Evolutionary conservation across 2,329 filamentous ascomycete genomes (phyloP).

Genomic region (Colletotrichum sojae): DNA sequence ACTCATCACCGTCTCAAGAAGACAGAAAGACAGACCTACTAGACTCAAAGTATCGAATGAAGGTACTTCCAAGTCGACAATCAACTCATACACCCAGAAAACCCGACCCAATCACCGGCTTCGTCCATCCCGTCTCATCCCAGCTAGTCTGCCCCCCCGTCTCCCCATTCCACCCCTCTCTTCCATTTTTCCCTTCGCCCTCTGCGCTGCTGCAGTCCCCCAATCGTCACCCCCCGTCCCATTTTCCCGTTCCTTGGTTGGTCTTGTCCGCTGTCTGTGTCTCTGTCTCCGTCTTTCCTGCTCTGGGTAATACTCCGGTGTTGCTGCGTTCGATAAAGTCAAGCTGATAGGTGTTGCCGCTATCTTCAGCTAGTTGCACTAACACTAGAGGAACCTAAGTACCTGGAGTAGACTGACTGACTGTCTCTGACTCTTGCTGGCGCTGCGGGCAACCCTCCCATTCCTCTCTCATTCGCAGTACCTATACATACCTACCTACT

Average conservation of each 20-base stretch:
- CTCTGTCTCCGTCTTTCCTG: conserved; percentile 11
- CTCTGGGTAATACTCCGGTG: not conserved
- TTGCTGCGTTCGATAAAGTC: too few species aligned
- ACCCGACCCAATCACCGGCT: conserved; percentile 19
- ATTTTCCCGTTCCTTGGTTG: conserved; percentile 33
- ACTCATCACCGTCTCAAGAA: too few species aligned
- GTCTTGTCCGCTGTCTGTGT: not conserved
- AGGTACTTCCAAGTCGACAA: conserved; percentile 1
- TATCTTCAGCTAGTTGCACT: too few species aligned
- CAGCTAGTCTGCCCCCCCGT: conserved; percentile 5
- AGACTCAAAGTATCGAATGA: not conserved
- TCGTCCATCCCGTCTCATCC: conserved; percentile 33
- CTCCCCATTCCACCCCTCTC: not conserved
- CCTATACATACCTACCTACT: not conserved
- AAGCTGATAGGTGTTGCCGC: too few species aligned
- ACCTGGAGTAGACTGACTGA: not conserved
- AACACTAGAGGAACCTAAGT: too few species aligned
- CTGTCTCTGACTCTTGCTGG: not conserved
- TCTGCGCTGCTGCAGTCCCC: not conserved
- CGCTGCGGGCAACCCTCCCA: conserved; percentile 10
- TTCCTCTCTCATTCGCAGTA: not conserved
- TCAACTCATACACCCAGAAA: not conserved
- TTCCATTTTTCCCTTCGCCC: not conserved
- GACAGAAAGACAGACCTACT: not conserved
- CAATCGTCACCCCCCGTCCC: conserved; percentile 20